A percentile compares a stretch with the other conserved stretches of the same genome.
These are phyloP conservation scores for Conidiobolus incongruus DNA, from an alignment of 371 early-diverging fungal genomes.

Conservation along the genomic window DNA sequence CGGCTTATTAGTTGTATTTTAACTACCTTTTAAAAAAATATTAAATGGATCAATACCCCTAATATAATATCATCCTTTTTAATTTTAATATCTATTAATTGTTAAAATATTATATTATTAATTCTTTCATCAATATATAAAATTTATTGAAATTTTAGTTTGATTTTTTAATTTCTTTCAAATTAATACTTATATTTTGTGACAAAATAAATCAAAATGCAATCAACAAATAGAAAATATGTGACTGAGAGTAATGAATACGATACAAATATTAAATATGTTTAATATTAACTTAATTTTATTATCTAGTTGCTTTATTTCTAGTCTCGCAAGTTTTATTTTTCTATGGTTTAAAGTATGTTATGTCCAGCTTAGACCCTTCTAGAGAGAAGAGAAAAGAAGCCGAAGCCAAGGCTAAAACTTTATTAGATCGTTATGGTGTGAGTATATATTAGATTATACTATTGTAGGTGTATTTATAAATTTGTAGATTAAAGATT, in stretches of 20 bases:
- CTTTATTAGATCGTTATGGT: slow-evolving; percentile 48
- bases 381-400: slow-evolving; percentile 40
- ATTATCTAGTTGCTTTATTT: slow-evolving; percentile 33
- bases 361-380: slow-evolving; percentile 50
- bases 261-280: background rate
- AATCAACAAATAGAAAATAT: too few species aligned
- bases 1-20: too few species aligned
- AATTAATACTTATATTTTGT: too few species aligned
- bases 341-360: slow-evolving; percentile 64
- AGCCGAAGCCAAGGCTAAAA: slow-evolving; percentile 39
- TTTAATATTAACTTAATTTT: background rate
- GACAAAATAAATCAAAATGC: too few species aligned
- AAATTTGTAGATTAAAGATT: slow-evolving; percentile 21
- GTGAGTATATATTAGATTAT: slow-evolving; percentile 14
- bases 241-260: background rate
- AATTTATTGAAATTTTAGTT: too few species aligned
- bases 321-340: slow-evolving; percentile 63
- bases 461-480: background rate
- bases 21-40: too few species aligned
- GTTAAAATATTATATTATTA: too few species aligned
- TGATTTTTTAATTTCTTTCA: too few species aligned
- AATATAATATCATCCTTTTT: too few species aligned
- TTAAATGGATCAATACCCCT: too few species aligned
- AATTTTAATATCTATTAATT: too few species aligned
- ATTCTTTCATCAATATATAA: too few species aligned